Evolutionary conservation across 2,329 filamentous ascomycete genomes (phyloP).

Genomic region (Rhinocladiella mackenziei): DNA sequence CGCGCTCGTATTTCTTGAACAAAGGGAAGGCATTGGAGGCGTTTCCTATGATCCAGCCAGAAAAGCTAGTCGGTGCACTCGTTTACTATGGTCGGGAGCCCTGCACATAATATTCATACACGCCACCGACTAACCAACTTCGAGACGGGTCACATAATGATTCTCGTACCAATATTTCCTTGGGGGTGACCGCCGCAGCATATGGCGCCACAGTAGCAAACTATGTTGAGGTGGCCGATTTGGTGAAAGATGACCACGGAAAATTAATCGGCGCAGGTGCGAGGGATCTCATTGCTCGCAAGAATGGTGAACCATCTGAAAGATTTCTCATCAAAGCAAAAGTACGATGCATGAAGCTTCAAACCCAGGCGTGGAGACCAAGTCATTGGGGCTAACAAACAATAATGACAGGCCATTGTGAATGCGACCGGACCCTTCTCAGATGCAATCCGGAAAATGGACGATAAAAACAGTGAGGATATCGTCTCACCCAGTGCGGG

Average conservation of each 20-base stretch:
- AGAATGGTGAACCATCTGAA: conserved; percentile 63
- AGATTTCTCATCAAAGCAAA: no score
- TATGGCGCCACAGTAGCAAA: conserved; percentile 81
- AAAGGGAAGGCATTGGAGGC: conserved; percentile 80
- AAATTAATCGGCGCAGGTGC: conserved; percentile 69
- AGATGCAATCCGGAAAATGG: conserved; percentile 80
- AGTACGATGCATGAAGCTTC: no score
- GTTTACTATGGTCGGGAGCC: no score
- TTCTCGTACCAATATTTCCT: conserved; percentile 84
- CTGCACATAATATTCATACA: no score
- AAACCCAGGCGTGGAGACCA: no score
- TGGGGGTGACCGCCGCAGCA: conserved; percentile 83
- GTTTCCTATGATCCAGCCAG: conserved; percentile 82
- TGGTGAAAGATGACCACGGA: conserved; percentile 70
- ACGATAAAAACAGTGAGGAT: conserved; percentile 66
- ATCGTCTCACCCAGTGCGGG: conserved; percentile 83
- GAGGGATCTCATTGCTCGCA: conserved; percentile 65
- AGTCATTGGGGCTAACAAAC: conserved; percentile 53
- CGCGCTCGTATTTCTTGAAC: conserved; percentile 83
- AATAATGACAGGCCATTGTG: conserved; percentile 75
- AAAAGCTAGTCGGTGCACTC: conserved; percentile 72
- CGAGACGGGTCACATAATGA: conserved; percentile 91
- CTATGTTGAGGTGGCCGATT: conserved; percentile 72
- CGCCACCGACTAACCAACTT: no score
- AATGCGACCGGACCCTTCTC: conserved; percentile 88